phyloP scores from a whole-genome alignment of 2,329 filamentous ascomycete genomes.

The Xenoacremonium recifei region DNA sequence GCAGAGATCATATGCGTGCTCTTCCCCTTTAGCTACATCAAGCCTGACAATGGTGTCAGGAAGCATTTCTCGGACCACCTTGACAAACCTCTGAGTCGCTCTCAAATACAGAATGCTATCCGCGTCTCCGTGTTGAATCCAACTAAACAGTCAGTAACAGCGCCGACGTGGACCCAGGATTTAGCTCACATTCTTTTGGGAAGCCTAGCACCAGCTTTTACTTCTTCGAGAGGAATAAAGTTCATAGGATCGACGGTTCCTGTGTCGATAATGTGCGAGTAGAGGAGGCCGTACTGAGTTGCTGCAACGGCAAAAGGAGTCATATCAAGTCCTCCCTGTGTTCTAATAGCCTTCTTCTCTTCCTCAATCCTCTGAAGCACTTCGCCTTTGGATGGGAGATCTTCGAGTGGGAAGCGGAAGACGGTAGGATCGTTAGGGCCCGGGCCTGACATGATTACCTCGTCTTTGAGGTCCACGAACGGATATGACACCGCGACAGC shows the following conservation, averaged over 20 bases:
- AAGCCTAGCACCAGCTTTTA: conserved; percentile 11
- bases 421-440: conserved; percentile 9
- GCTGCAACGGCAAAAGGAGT: conserved; percentile 9
- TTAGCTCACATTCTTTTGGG: conserved; percentile 15
- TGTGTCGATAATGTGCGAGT: conserved; percentile 14
- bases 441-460: conserved; percentile 10
- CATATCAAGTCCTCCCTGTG: conserved; percentile 13
- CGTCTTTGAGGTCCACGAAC: conserved; percentile 18
- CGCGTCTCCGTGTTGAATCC: conserved; percentile 21
- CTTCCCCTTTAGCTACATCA: conserved; percentile 13
- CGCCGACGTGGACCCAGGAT: fast-evolving
- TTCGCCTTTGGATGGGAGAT: conserved; percentile 11
- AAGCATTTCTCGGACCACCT: conserved; percentile 4
- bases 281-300: conserved; percentile 13
- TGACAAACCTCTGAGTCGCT: conserved; percentile 8
- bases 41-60: conserved; percentile 11
- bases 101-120: conserved; percentile 11
- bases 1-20: conserved; percentile 22
- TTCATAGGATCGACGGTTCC: conserved; percentile 1
- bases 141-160: conserved; percentile 6
- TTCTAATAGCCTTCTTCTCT: not conserved
- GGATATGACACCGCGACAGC: conserved; percentile 20
- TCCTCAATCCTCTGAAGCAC: conserved; percentile 19
- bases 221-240: conserved; percentile 15
- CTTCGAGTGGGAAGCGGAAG: conserved; percentile 3